Conservation (phyloP, 2,329 filamentous ascomycete species). For the Ophiocordyceps australis region DNA sequence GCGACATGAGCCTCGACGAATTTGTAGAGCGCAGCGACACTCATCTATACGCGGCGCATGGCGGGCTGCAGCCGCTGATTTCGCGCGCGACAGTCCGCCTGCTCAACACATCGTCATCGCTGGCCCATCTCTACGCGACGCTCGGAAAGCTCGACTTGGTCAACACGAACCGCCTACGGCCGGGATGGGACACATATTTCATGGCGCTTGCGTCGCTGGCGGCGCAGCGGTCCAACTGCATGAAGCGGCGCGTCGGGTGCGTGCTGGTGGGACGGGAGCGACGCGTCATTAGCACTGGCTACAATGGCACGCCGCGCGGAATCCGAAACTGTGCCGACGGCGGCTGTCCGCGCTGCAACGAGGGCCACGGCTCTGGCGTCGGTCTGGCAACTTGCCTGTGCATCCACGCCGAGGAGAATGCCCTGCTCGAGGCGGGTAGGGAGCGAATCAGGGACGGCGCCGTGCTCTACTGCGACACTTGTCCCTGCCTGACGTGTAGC, state of each 20-base stretch:
- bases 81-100: constrained; percentile 69
- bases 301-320: constrained; percentile 90
- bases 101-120: constrained; percentile 62
- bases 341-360: constrained; percentile 78
- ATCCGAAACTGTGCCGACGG: constrained; percentile 84
- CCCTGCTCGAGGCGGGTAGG: constrained; percentile 79
- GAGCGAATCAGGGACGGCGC: constrained; percentile 72
- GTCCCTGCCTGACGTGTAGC: constrained; percentile 90
- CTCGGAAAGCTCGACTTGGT: constrained; percentile 60
- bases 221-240: constrained; percentile 84
- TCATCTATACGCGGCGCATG: constrained; percentile 51
- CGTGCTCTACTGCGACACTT: constrained; percentile 88
- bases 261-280: constrained; percentile 68
- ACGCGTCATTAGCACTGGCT: constrained; percentile 85
- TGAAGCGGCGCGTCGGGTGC: constrained; percentile 92
- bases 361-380: constrained; percentile 48
- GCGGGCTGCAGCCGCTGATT: constrained; percentile 58
- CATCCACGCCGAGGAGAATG: constrained; percentile 97
- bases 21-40: constrained; percentile 46
- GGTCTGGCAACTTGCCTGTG: constrained; percentile 78
- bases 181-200: constrained; percentile 93
- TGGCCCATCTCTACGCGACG: constrained; percentile 53
- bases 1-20: constrained; percentile 26
- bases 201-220: constrained; percentile 92
- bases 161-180: constrained; percentile 63